phyloP scores from a whole-genome alignment of 345 rosid genomes.

The Syzygium jambos region DNA sequence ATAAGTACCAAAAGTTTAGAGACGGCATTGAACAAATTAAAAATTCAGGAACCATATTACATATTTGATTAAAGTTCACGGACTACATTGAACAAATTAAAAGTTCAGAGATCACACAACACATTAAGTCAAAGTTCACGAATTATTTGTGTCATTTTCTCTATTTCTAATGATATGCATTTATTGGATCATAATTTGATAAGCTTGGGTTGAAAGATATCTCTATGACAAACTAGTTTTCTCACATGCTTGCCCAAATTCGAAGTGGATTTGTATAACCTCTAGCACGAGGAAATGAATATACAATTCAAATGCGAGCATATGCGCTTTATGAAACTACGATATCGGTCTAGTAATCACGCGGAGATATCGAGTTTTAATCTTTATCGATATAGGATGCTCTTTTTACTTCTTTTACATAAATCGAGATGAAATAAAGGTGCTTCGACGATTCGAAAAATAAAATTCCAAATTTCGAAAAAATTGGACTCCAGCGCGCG shows the following conservation, averaged over 20 bases:
- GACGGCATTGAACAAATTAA: too few relatives aligned
- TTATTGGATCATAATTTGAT: accelerated
- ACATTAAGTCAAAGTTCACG: too few relatives aligned
- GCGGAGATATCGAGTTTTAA: background rate
- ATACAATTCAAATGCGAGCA: background rate
- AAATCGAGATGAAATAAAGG: background rate
- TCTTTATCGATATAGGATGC: accelerated
- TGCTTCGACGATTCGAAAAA: too few relatives aligned
- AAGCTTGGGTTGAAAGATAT: accelerated
- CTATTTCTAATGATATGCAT: background rate
- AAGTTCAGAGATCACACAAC: too few relatives aligned
- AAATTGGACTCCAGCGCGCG: background rate
- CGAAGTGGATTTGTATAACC: background rate
- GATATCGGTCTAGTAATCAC: background rate
- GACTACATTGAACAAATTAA: too few relatives aligned
- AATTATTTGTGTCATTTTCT: too few relatives aligned
- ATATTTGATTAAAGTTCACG: too few relatives aligned
- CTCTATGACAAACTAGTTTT: background rate
- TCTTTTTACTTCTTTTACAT: background rate
- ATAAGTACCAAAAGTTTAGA: too few relatives aligned
- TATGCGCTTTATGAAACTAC: background rate
- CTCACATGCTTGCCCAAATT: background rate
- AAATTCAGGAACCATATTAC: too few relatives aligned
- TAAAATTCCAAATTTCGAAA: background rate
- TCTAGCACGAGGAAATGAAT: background rate